These are phyloP conservation scores for Petrea volubilis DNA, from an alignment of 257 asterid genomes.

Conservation along the genomic window DNA sequence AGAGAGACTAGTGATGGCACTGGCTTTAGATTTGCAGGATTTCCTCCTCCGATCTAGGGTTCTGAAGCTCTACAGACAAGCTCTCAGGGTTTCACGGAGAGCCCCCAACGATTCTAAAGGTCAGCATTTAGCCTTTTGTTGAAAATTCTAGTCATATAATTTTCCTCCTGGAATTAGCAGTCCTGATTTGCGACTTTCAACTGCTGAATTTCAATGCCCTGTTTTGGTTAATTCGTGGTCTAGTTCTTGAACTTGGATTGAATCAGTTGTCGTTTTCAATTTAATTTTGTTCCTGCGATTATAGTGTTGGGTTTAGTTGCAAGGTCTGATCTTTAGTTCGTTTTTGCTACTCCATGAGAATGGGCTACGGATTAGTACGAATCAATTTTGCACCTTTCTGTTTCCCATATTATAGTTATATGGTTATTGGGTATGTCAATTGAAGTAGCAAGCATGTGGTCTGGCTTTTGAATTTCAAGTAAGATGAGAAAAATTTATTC, in stretches of 20 bases:
- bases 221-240: background rate
- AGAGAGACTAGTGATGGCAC: constrained; percentile 40
- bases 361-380: background rate
- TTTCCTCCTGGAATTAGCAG: background rate
- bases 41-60: constrained; percentile 89
- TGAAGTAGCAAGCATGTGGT: no score
- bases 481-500: no score
- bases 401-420: no score
- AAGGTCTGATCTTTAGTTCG: background rate
- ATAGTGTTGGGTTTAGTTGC: background rate
- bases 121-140: constrained; percentile 14
- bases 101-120: constrained; percentile 74
- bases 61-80: constrained; percentile 77
- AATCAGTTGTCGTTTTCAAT: background rate
- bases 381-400: no score
- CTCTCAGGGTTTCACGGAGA: constrained; percentile 73
- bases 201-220: background rate
- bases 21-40: constrained; percentile 72
- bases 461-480: no score
- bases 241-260: background rate
- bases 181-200: background rate
- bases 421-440: no score
- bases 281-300: background rate
- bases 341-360: background rate
- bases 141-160: background rate